A percentile compares a stretch with the other conserved stretches of the same genome.
These are phyloP conservation scores for Silene vulgaris DNA, from an alignment of 179 eudicot species.

Conservation along the genomic window DNA sequence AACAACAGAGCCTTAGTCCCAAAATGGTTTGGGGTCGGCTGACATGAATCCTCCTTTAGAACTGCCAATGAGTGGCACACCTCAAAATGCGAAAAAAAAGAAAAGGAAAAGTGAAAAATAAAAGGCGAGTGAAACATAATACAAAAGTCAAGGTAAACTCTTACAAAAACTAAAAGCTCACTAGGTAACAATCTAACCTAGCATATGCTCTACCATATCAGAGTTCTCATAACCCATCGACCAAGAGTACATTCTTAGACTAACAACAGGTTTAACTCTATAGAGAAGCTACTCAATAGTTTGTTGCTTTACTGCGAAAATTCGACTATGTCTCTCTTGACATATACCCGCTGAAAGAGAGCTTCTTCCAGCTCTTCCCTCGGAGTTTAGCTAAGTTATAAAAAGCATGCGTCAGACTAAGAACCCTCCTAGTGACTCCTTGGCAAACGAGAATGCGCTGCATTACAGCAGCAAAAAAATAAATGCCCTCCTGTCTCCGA, in stretches of 20 bases:
- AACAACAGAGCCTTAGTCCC: too few relatives aligned
- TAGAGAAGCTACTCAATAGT: not conserved
- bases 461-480: not conserved
- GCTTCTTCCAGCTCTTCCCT: not conserved
- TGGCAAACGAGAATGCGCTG: not conserved
- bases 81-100: too few relatives aligned
- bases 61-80: too few relatives aligned
- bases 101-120: too few relatives aligned
- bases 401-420: not conserved
- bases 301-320: not conserved
- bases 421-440: not conserved
- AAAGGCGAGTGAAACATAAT: too few relatives aligned
- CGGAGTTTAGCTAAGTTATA: not conserved
- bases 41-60: too few relatives aligned
- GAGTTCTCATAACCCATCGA: not conserved
- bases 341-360: not conserved
- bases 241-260: not conserved
- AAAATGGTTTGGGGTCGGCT: too few relatives aligned
- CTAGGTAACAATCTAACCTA: too few relatives aligned
- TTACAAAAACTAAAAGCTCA: too few relatives aligned
- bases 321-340: not conserved
- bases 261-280: not conserved
- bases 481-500: not conserved
- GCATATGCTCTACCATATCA: not conserved
- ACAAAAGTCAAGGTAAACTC: too few relatives aligned